Evolutionary conservation across 2,329 filamentous ascomycete species (phyloP).

Genomic region (Aureobasidium sp.): DNA sequence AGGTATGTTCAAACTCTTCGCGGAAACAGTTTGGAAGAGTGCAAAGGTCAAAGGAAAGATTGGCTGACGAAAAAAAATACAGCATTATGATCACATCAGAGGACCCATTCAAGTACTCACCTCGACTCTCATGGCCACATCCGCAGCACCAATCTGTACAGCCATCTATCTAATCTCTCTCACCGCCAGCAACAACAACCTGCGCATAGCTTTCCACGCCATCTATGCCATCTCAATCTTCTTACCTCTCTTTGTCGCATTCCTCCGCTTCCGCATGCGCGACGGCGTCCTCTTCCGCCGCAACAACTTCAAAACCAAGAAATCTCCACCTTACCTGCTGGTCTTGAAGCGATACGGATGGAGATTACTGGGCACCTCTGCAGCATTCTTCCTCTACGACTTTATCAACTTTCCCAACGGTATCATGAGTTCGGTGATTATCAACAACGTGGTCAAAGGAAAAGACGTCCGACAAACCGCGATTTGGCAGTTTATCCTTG

Average conservation of each 20-base stretch:
- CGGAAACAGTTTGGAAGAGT: too few relatives aligned
- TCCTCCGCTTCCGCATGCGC: slow-evolving; percentile 28
- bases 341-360: slow-evolving; percentile 39
- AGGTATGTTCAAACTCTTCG: slow-evolving; percentile 16
- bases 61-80: not conserved
- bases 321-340: slow-evolving; percentile 36
- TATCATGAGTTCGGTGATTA: slow-evolving; percentile 37
- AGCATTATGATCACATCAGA: slow-evolving; percentile 23
- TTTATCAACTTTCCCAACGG: slow-evolving; percentile 39
- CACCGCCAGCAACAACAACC: slow-evolving; percentile 25
- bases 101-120: slow-evolving; percentile 4
- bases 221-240: slow-evolving; percentile 38
- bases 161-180: slow-evolving; percentile 32
- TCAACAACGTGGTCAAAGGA: slow-evolving; percentile 28
- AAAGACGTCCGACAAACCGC: slow-evolving; percentile 36
- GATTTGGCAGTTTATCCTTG: slow-evolving; percentile 40
- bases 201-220: slow-evolving; percentile 33
- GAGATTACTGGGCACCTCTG: slow-evolving; percentile 28
- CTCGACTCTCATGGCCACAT: slow-evolving; percentile 1
- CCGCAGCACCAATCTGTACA: slow-evolving; percentile 4
- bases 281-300: slow-evolving; percentile 41
- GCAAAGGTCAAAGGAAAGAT: not conserved
- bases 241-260: slow-evolving; percentile 35
- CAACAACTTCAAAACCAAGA: slow-evolving; percentile 37
- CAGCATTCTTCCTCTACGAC: slow-evolving; percentile 45